Evolutionary conservation across 768 basidiomycete genomes (phyloP).

Genomic region (Suillus alpinus): DNA sequence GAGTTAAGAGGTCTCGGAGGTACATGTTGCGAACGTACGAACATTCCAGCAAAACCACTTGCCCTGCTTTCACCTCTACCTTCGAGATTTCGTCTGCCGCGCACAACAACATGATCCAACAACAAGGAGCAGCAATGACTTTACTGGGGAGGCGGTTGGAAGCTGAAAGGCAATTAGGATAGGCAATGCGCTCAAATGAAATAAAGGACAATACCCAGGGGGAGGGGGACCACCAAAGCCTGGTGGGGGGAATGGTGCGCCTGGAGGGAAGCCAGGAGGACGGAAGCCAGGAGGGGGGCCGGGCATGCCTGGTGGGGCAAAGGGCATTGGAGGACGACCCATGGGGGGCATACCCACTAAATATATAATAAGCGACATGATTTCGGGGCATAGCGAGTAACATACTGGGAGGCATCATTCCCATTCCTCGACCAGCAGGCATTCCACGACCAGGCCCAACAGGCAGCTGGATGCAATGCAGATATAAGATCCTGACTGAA

Average conservation of each 20-base stretch:
- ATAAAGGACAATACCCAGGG: constrained; percentile 57
- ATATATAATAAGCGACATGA: constrained; percentile 6
- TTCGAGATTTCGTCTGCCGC: constrained; percentile 10
- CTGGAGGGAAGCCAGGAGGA: constrained; percentile 80
- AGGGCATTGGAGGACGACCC: constrained; percentile 66
- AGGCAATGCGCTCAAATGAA: constrained; percentile 1
- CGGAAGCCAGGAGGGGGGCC: constrained; percentile 85
- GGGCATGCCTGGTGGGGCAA: constrained; percentile 73
- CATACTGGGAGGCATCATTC: constrained; percentile 87
- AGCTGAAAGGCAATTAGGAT: constrained; percentile 27
- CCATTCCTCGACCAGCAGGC: constrained; percentile 96
- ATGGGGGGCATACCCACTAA: constrained; percentile 60
- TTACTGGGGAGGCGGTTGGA: constrained; percentile 49
- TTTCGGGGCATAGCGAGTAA: constrained; percentile 16
- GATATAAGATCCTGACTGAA: constrained; percentile 16
- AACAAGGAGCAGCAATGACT: constrained; percentile 5
- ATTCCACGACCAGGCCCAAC: constrained; percentile 91
- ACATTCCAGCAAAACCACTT: constrained; percentile 22
- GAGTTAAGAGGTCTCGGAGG: constrained; percentile 12
- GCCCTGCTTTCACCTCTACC: constrained; percentile 23
- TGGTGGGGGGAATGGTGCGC: constrained; percentile 76
- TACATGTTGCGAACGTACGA: constrained; percentile 25
- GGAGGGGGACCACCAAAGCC: constrained; percentile 82
- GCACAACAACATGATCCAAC: constrained; percentile 11
- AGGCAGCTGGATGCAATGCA: constrained; percentile 53